Evolutionary conservation across 805 yeast genomes (phyloP), one percentile per base, ranked within the genome.

Genomic region (Metschnikowia hibisci): DNA sequence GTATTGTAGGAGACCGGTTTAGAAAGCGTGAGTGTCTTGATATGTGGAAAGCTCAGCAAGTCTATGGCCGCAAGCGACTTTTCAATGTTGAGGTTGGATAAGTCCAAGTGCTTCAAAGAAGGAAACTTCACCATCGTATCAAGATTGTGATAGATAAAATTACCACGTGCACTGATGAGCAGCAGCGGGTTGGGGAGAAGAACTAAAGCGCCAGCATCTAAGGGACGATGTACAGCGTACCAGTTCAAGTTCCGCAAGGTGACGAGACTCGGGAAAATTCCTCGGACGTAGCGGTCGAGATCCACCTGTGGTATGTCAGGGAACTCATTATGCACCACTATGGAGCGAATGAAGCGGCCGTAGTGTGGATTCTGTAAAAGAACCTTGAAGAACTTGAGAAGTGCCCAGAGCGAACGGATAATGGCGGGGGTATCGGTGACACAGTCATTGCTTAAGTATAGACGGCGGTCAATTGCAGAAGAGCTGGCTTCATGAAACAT

Each of bases 251-350:
- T 41, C 23, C 29, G 36, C n/a, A 52, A 27, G 27, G 35, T 40
- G 13, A n/a, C 15, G 3, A 50, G 39, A 9, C 12, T 10, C 3
- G 54, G 56, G 25, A 50, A 37, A 1, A 46, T 26, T 6, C 26
- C 25, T 12, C 8, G 16, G 35, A 48, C 42, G 36, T 33, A 42
- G 20, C 16, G 28, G 28, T 27, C 32, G 11, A 48, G 38, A 14
- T 50, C 55, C 29, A 39, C 41, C 25, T 40, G 35, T 2, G 53
- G 50, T 16, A 50, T 46, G 23, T 52, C 54, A 3, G 56, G 56
- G 34, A 48, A 34, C 15, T 36, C 32, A 29, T 37, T 42, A 6
- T 34, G 37, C 13, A 43, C 50, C 23, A 42, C 45, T 10, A 52
- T 18, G 6, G 15, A 22, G 20, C 34, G 38, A 4, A 52, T 23